Evolutionary conservation across 78 protist genomes (phyloP), one percentile per base, ranked within the genome.

Genomic region (Dictyostelium firmibasis): DNA sequence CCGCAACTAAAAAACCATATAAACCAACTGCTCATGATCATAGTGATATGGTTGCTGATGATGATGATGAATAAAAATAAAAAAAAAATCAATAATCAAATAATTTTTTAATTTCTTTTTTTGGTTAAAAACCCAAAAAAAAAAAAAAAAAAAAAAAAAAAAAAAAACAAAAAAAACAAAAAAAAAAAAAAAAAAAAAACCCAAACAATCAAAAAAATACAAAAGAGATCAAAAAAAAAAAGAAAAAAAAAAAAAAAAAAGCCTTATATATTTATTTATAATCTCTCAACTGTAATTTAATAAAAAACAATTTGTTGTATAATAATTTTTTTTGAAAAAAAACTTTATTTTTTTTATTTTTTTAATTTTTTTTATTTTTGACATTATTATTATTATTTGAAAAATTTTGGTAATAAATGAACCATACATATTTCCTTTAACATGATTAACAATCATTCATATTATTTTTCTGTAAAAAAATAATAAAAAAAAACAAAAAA

Each of bases 1-100:
- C 35, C 43, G 62, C 53, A 33, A 31, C 81, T 57, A 76, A 87
- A 38, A 76, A 78, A 57, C 81, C 86, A 8, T 81, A 53, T 33
- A 78, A 78, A 78, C 85, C 93, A 87, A 35, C 82, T 2, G 74
- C 91, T 20, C 82, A 78, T 41, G 83, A 77, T 67, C 93, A 87
- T 29, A 78, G 86, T 64, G 93, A 87, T 64, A 87, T 87, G 93
- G 76, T 87, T 78, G 91, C 76, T 43, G 81, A 74, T 78, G 85
- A 78, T 78, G 93, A 87, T 78, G 93, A 87, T 60, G 81, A 87
- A 78, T 81, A 16, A 78, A 50, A 50, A 50, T 11, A 47, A 47
- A 47, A 47, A 47, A 47, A 47, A 47, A 47, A 11, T 47, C 57
- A 47, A 47, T 11, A 47, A 11, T 47, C 14, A 13, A 11, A 47